These are phyloP conservation scores for Zoysia japonica DNA, from an alignment of 176 grass and related monocot species.

Conservation along the genomic window DNA sequence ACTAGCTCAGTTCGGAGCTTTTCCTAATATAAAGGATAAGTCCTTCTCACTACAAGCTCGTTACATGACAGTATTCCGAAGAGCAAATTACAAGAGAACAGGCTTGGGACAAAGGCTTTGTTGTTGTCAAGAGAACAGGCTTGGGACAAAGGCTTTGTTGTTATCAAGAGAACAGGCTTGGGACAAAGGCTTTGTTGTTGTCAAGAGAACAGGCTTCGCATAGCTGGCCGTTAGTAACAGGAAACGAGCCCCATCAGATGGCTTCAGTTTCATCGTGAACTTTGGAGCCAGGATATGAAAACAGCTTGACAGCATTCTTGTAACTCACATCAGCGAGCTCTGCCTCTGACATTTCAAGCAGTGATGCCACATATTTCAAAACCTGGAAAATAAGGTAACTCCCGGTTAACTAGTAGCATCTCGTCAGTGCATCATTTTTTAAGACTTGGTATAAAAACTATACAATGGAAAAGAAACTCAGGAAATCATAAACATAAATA, in stretches of 20 bases:
- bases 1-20: not conserved
- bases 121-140: not conserved
- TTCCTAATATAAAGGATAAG: not conserved
- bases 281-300: slow-evolving; percentile 91
- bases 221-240: not conserved
- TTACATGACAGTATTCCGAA: slow-evolving; percentile 4
- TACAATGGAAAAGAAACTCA: not conserved
- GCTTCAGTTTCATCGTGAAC: slow-evolving; percentile 41
- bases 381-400: slow-evolving; percentile 44
- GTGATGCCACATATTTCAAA: slow-evolving; percentile 60
- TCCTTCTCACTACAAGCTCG: not conserved
- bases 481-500: not conserved
- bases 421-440: slow-evolving; percentile 7
- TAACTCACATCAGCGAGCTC: slow-evolving; percentile 74
- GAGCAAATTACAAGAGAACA: slow-evolving; percentile 9
- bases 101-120: too few relatives aligned
- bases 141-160: not conserved
- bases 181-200: too few relatives aligned
- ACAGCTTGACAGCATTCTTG: slow-evolving; percentile 71
- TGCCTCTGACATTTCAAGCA: slow-evolving; percentile 74
- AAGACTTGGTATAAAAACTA: not conserved
- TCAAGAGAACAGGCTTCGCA: not conserved
- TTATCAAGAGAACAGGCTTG: too few relatives aligned
- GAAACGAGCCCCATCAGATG: not conserved
- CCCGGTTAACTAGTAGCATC: not conserved